Base-by-base conservation (phyloP, 2,329 filamentous ascomycete genomes). In the Ceratocystis eucalypticola region DNA sequence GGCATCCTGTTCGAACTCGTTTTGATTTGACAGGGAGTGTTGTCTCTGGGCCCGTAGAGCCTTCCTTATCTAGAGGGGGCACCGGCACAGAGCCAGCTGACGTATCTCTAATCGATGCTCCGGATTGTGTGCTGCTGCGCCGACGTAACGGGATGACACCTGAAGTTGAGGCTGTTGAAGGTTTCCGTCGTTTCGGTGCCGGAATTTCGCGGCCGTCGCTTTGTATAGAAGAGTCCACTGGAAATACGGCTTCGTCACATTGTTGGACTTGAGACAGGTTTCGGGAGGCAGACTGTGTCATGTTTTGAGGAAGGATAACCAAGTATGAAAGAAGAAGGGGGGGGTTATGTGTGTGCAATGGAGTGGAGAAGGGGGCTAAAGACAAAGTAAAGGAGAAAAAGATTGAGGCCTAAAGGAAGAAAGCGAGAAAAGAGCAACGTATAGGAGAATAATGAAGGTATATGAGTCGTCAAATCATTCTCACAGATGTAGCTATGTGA, bases 1-100 rank as follows among this genome's bases (percentile, higher is more conserved):
- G 77, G 33, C 92, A 96, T 46, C 92, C 92, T 2, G 92, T 96
- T 61, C 93, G 85, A 20, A 95, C 91, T 70, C 92, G 82, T 76
- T 88, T 93, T n/a, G 90, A 86, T 74, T 92, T 93, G 69, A 73
- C 46, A 28, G 65, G 64, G 5, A 55, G 44, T 28, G 45, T 63
- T 64, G 65, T 46, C 45, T 61, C 50, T 15, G 67, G 50, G 41
- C 61, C 61, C 5, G 25, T 17, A 20, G 66, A 63, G 10, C 57
- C 63, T 17, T 63, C 66, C 22, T 65, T 65, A 7, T 62, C 64
- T 8, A 17, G 5, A 46, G 22, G 10, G 8, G 57, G 46, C 12
- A 57, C 48, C 7, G 57, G 48, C 20, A 20, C 45, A 7, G 33
- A n/a, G 17, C 61, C n/a, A 10, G 55, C 17, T 28, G 67, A 46